These are phyloP conservation scores for Glomus cerebriforme DNA, from an alignment of 192 early-diverging fungal species.

Conservation along the genomic window DNA sequence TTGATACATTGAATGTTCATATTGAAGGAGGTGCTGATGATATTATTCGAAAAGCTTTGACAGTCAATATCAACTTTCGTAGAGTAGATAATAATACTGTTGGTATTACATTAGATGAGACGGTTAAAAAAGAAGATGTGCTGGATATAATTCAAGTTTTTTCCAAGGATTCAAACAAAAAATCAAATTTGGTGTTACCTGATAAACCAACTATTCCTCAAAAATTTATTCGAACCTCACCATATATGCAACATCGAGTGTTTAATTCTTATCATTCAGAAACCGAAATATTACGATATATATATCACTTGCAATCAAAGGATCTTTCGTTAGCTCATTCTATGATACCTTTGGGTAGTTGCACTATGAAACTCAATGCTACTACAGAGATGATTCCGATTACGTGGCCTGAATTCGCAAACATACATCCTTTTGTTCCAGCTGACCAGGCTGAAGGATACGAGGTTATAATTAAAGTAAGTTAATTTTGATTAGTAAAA, in stretches of 20 bases:
- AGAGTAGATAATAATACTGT: conserved; percentile 75
- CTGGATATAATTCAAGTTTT: conserved; percentile 80
- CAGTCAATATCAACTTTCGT: conserved; percentile 86
- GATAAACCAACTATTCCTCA: conserved; percentile 56
- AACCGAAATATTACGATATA: conserved; percentile 98
- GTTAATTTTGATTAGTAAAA: conserved; percentile 5
- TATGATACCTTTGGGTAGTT: conserved; percentile 98
- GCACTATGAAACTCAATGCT: conserved; percentile 99
- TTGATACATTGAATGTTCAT: conserved; percentile 93
- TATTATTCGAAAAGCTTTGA: conserved; percentile 73
- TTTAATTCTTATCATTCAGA: conserved; percentile 98
- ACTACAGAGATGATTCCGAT: conserved; percentile 99
- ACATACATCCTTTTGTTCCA: conserved; percentile 97
- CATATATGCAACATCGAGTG: conserved; percentile 86
- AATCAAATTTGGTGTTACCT: conserved; percentile 46
- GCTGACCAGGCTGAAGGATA: conserved; percentile 94
- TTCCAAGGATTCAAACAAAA: conserved; percentile 51
- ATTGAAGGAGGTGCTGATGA: conserved; percentile 61
- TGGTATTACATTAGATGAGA: conserved; percentile 92
- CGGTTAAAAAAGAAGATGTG: conserved; percentile 81
- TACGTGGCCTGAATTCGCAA: conserved; percentile 96
- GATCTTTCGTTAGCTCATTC: conserved; percentile 98
- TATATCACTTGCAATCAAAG: conserved; percentile 92
- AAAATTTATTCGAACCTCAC: conserved; percentile 69
- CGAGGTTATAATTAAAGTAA: conserved; percentile 70